Evolutionary conservation across 169 alveolate species (phyloP), one percentile per base, ranked within the genome.

Genomic region (Cryptosporidium sp.): DNA sequence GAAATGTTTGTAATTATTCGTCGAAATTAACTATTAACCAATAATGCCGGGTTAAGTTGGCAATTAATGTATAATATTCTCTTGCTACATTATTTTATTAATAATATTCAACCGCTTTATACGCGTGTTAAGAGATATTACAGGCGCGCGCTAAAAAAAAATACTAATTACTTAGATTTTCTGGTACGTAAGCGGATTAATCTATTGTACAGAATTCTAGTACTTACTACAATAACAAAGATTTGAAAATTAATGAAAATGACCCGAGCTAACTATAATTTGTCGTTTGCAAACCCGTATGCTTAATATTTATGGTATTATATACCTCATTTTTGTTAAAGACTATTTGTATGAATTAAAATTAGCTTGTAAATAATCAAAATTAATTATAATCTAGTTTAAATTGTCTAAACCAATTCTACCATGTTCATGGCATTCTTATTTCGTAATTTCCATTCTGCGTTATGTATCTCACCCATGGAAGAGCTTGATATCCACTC

Each of bases 391-490:
- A 84, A 10, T 42, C 56, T 48, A 14, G 35, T 56, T 56, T 56
- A n/a, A 21, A 21, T 56, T 8, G n/a, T 16, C 29, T 3, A 8
- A n/a, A 8, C 35, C 5, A 23, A 23, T n/a, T 14, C 37, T 56
- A 21, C 12, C 5, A 9, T 8, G 62, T 21, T 93, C 91, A 95
- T 33, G 97, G 93, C 98, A 98, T 98, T 86, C 99, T 96, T 52
- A 98, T 97, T 93, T 99, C 99, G 94, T 97, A 99, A 72, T 98
- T 99, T n/a, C 99, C 99, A 87, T 97, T 98, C 84, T 98, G 97
- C 3, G 99, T 98, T 86, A 99, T 98, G 94, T 99, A 99, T 84
- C 99, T 96, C 31, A 99, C 99, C 99, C 99, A 99, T 9, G 99
- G 99, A 29, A 98, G 96, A 29, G 99, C 99, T 92, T 98, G 97